Conservation (phyloP, 805 yeast genomes). For the Vanderwaltozyma verrucispora region DNA sequence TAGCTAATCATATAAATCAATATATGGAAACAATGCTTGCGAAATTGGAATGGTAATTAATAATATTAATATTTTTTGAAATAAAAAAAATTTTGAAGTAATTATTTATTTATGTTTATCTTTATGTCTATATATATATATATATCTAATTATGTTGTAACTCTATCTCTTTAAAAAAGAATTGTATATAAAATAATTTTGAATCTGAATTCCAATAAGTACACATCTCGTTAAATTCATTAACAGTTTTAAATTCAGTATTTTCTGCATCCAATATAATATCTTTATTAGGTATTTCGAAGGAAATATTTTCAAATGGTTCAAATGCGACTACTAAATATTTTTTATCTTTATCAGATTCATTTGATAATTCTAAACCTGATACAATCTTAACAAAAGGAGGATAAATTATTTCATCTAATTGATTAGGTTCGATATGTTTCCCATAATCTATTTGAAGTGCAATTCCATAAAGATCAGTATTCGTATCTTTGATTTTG, state of each 20-base stretch:
- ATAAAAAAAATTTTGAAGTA: not conserved
- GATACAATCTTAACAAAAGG: slow-evolving; percentile 62
- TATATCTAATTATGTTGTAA: not conserved
- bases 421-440: slow-evolving; percentile 25
- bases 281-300: slow-evolving; percentile 55
- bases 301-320: slow-evolving; percentile 75
- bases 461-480: slow-evolving; percentile 52
- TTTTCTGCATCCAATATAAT: slow-evolving; percentile 29
- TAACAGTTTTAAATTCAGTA: slow-evolving; percentile 25
- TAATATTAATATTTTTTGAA: not conserved
- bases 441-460: slow-evolving; percentile 47
- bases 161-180: slow-evolving; percentile 35
- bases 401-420: slow-evolving; percentile 31
- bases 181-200: slow-evolving; percentile 58
- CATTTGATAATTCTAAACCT: slow-evolving; percentile 53
- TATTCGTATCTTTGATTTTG: slow-evolving; percentile 55
- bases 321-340: slow-evolving; percentile 77
- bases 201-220: slow-evolving; percentile 66
- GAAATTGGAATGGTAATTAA: slow-evolving; percentile 6
- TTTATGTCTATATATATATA: not conserved
- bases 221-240: slow-evolving; percentile 35
- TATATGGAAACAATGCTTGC: slow-evolving; percentile 30
- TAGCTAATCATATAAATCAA: slow-evolving; percentile 44
- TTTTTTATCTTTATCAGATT: slow-evolving; percentile 36
- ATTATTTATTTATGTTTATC: not conserved